Conservation (phyloP, 2,329 filamentous ascomycete genomes). For the Epicoccum sorghinum region DNA sequence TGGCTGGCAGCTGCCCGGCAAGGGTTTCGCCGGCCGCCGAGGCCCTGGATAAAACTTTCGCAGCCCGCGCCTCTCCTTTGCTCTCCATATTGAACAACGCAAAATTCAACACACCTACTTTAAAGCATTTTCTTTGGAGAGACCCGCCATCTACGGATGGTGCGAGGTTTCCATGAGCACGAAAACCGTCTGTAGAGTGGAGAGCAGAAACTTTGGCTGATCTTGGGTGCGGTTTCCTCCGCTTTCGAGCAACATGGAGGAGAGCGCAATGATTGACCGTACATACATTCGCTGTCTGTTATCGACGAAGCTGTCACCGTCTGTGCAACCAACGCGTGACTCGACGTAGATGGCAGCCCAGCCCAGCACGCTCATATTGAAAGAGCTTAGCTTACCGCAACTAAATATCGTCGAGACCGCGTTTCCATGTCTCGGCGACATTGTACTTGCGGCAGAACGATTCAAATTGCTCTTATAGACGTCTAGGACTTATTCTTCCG, state of each 20-base stretch:
- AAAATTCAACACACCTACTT: constrained; percentile 48
- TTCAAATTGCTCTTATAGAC: constrained; percentile 15
- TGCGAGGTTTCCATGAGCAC: constrained; percentile 59
- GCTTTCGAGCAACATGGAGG: constrained; percentile 54
- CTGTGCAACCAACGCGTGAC: neutral
- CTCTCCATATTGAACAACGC: constrained; percentile 62
- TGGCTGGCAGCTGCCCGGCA: neutral
- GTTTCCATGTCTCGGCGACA: constrained; percentile 20
- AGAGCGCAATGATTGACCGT: constrained; percentile 66
- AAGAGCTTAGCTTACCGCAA: constrained; percentile 4
- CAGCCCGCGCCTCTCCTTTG: constrained; percentile 37
- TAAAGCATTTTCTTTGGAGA: constrained; percentile 64
- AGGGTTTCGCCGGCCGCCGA: constrained; percentile 5
- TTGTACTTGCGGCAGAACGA: constrained; percentile 21
- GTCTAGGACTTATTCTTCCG: constrained; percentile 14
- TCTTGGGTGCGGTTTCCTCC: constrained; percentile 65
- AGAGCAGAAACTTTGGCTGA: constrained; percentile 56
- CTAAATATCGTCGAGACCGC: constrained; percentile 22
- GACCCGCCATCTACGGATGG: constrained; percentile 45
- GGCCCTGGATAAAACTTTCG: constrained; percentile 34
- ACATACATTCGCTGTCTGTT: constrained; percentile 46
- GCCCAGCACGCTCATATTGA: too few relatives aligned
- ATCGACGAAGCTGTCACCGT: constrained; percentile 12
- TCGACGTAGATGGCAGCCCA: constrained; percentile 15
- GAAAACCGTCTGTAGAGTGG: constrained; percentile 65